Evolutionary conservation across 2,329 filamentous ascomycete genomes (phyloP), one percentile per base, ranked within the genome.

Genomic region (Plectosphaerella sp.): DNA sequence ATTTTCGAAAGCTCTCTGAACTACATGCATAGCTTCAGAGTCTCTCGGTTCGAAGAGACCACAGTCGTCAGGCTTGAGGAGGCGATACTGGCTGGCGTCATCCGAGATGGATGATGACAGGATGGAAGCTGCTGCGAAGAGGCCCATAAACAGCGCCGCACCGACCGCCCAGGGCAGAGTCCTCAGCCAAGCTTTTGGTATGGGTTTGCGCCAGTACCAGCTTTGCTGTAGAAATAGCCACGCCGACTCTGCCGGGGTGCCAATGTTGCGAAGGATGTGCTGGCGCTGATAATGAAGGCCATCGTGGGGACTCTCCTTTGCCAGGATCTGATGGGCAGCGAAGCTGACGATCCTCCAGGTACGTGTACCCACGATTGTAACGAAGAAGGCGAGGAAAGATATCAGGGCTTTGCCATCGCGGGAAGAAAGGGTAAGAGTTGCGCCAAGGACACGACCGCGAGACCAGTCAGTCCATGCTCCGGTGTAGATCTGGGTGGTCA

Each of bases 401-500:
- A 67, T 63, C 15, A 71, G 52, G 2, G 70, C 48, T n/a, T 58
- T 63, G 5, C 63, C 69, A 46, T 67, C 57, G 2, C 53, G 51
- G 5, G 56, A 55, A 1, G 51, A 59, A 1, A 70, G 54, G 1
- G 68, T 71, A 14, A 69, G 51, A 0, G 67, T 71, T 4, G 60
- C 41, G 2, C 69, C 67, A 3, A 58, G 39, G 5, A 68, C 52
- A 5, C 52, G 50, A 3, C 69, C 67, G 25, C 61, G 53, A 9
- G 62, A 63, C 62, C 62, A 67, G 49, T 69, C 62, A 2, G 56
- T 66, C 67, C 67, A 68, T 22, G 62, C n/a, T 11, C 66, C 66
- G 9, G 60, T 48, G 45, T 64, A 54, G 5, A 68, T 58, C 9
- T 39, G 35, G 20, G 20, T 25, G 24, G 7, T 25, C 43, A 46